A percentile compares a stretch with the other conserved stretches of the same genome.
Conservation (phyloP, 116 monocot genomes). For the Posidonia oceanica region DNA sequence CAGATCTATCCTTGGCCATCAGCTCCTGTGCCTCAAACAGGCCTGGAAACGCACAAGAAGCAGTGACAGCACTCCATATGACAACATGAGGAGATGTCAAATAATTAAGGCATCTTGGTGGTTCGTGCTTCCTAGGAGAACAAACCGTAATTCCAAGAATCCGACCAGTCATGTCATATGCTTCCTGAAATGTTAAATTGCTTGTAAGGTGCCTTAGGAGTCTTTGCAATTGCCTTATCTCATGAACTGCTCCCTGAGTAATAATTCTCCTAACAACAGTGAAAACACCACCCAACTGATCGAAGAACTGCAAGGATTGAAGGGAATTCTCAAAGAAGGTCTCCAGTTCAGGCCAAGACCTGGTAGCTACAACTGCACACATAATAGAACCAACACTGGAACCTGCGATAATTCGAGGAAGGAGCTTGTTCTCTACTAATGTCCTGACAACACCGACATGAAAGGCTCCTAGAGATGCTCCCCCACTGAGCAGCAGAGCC, state of each 20-base stretch:
- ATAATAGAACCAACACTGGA: slow-evolving; percentile 83
- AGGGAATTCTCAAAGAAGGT: slow-evolving; percentile 40
- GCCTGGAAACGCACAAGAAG: slow-evolving; percentile 83
- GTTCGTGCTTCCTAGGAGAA: slow-evolving; percentile 90
- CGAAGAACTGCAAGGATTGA: slow-evolving; percentile 78
- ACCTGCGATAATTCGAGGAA: slow-evolving; percentile 66
- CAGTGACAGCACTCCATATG: slow-evolving; percentile 84
- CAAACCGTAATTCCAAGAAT: slow-evolving; percentile 89
- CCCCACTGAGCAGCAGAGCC: slow-evolving; percentile 83
- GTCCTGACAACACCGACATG: slow-evolving; percentile 93
- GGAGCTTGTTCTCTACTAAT: slow-evolving; percentile 61
- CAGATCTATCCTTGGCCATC: slow-evolving; percentile 90
- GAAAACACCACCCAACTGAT: slow-evolving; percentile 84
- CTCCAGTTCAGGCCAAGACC: slow-evolving; percentile 90
- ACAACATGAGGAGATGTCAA: slow-evolving; percentile 96
- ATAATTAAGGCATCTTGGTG: slow-evolving; percentile 88
- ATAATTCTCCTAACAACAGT: slow-evolving; percentile 55
- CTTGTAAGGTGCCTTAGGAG: slow-evolving; percentile 73
- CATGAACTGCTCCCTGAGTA: slow-evolving; percentile 75
- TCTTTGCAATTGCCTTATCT: slow-evolving; percentile 71
- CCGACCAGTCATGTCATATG: slow-evolving; percentile 87
- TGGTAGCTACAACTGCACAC: slow-evolving; percentile 31
- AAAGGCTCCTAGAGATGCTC: slow-evolving; percentile 84
- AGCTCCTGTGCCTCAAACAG: slow-evolving; percentile 92
- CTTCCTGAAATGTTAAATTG: slow-evolving; percentile 96